Percentiles rank a stretch among this genome's conserved stretches.
Conservation (phyloP, 2,329 filamentous ascomycete species). For the Fusarium drepaniforme region DNA sequence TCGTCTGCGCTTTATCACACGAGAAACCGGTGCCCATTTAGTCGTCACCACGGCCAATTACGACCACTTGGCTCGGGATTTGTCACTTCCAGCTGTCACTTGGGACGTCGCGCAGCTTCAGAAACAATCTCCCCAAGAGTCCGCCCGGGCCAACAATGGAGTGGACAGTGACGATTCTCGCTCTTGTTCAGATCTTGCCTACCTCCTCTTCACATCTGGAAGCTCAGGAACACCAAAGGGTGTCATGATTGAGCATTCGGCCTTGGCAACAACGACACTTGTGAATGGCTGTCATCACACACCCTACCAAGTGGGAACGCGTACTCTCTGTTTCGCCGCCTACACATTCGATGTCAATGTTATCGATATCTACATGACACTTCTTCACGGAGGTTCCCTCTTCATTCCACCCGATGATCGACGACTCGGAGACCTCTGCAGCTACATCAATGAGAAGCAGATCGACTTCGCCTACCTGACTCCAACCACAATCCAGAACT, state of each 20-base stretch:
- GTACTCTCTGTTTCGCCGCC: not conserved
- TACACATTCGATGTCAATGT: not conserved
- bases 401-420: not conserved
- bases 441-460: not conserved
- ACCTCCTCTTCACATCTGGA: constrained; percentile 1
- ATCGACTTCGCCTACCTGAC: not conserved
- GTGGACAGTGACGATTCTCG: not conserved
- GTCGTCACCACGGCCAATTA: not conserved
- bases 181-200: not conserved
- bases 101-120: not conserved
- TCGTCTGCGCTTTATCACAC: not conserved
- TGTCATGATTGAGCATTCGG: not conserved
- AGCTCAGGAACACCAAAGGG: constrained; percentile 5
- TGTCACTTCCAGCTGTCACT: not conserved
- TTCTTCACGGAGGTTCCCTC: not conserved
- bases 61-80: not conserved
- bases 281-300: not conserved
- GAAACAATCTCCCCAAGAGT: not conserved
- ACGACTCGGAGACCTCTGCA: not conserved
- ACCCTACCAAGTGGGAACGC: not conserved
- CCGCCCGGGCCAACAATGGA: not conserved
- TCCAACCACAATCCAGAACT: not conserved
- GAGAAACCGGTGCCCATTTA: not conserved
- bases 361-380: not conserved
- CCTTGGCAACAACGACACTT: not conserved